A percentile compares a stretch with the other conserved stretches of the same genome.
These are phyloP conservation scores for Trifolium pratense DNA, from an alignment of 306 rosid species.

Conservation along the genomic window DNA sequence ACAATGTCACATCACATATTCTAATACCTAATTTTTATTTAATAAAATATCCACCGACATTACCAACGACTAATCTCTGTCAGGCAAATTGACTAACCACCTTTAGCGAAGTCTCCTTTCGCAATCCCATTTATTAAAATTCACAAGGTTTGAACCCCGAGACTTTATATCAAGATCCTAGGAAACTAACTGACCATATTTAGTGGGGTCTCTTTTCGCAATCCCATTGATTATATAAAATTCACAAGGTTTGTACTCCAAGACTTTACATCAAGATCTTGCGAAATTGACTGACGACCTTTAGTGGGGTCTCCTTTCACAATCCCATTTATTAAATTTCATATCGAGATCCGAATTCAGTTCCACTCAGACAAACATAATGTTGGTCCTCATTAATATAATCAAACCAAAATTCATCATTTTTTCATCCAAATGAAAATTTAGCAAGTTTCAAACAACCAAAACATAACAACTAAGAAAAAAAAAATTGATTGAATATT, in stretches of 20 bases:
- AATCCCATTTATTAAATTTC: not conserved
- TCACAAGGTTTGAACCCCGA: too few relatives aligned
- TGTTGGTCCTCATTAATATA: not conserved
- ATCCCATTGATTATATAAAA: too few relatives aligned
- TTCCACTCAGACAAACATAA: not conserved
- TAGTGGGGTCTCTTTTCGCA: not conserved
- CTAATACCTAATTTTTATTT: not conserved
- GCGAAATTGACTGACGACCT: not conserved
- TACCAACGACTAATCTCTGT: not conserved
- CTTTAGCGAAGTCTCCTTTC: not conserved
- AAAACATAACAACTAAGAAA: not conserved
- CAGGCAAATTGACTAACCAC: too few relatives aligned
- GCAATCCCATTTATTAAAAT: too few relatives aligned
- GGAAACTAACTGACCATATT: not conserved
- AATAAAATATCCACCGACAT: too few relatives aligned
- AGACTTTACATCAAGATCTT: too few relatives aligned
- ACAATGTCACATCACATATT: slow-evolving; percentile 2
- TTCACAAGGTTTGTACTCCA: too few relatives aligned
- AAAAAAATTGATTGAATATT: not conserved
- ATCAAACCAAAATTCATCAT: not conserved
- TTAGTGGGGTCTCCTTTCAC: too few relatives aligned
- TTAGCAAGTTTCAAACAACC: not conserved
- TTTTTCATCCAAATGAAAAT: not conserved
- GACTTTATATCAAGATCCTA: too few relatives aligned
- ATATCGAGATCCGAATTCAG: not conserved